phyloP scores from a whole-genome alignment of 306 rosid species.

The Abrus precatorius region DNA sequence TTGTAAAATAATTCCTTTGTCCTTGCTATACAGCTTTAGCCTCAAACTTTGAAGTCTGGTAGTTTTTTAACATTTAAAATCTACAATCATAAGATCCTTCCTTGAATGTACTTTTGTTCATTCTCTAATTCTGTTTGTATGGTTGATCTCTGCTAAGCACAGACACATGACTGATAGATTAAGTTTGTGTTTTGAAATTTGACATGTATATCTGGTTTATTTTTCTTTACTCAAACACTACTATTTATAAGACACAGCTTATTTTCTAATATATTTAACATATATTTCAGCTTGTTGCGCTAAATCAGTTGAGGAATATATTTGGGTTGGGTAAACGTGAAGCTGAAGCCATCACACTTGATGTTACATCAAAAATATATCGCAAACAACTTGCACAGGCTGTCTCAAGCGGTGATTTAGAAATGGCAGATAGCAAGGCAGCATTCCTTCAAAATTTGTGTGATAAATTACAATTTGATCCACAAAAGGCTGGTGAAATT shows the following conservation, averaged over 20 bases:
- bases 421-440: conserved; percentile 92
- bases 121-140: background rate
- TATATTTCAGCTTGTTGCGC: conserved; percentile 65
- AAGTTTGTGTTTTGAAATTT: background rate
- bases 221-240: background rate
- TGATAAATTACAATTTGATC: conserved; percentile 82
- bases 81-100: background rate
- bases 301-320: conserved; percentile 86
- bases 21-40: conserved; percentile 13
- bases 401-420: conserved; percentile 74
- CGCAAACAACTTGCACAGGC: conserved; percentile 82
- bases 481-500: conserved; percentile 82
- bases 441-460: conserved; percentile 89
- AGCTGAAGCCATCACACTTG: conserved; percentile 77
- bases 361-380: conserved; percentile 80
- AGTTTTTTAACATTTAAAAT: background rate
- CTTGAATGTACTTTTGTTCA: background rate
- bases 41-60: background rate
- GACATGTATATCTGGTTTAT: background rate
- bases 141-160: background rate
- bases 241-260: no score
- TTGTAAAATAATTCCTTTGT: background rate
- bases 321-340: conserved; percentile 92
- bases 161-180: background rate
- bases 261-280: conserved; percentile 11